Base-by-base conservation (phyloP, 805 yeast genomes). In the Candida hispaniensis region DNA sequence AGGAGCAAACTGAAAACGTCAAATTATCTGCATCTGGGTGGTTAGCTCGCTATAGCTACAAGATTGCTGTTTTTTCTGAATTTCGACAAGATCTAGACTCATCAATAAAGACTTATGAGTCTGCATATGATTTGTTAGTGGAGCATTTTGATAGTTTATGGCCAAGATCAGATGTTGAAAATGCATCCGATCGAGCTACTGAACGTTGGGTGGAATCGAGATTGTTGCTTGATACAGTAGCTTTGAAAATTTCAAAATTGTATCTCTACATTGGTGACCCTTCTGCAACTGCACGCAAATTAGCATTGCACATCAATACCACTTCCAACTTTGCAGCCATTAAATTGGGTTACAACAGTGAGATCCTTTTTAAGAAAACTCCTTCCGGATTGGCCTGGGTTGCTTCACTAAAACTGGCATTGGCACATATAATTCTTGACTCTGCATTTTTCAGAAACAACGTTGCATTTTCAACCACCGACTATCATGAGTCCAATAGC, bases 371-470 rank as follows among this genome's bases (percentile, higher is more conserved):
- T 18, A 10, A 27, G 2, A 20, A 18, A 5, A 32, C 28, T 0
- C 28, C 36, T 4, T 43, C 61, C 0, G 56, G 55, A 4, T 43
- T 49, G 14, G 52, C 63, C 24, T 80, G 93, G 93, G 47, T 64
- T 7, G 66, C 75, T 0, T 48, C 57, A n/a, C 93, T 80, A 48
- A 67, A 71, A 44, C 66, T 71, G 25, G 69, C 79, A 74, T 56
- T 80, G 8, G 82, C 79, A n/a, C 18, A 16, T 6, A 18, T 24
- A 5, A 14, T 35, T 12, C 19, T 16, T 2, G 26, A 15, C n/a
- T 39, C 34, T 8, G 32, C 22, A n/a, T 26, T 26, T 22, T 23
- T 15, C 30, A 33, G 23, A 15, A 13, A 27, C 8, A 23, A 39
- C 12, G 14, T 25, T 14, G 34, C 34, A 3, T 26, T 36, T 26